A percentile compares a stretch with the other conserved stretches of the same genome.
Evolutionary conservation across 2,329 filamentous ascomycete species (phyloP).

Genomic region (Chrysoporthe puriensis): DNA sequence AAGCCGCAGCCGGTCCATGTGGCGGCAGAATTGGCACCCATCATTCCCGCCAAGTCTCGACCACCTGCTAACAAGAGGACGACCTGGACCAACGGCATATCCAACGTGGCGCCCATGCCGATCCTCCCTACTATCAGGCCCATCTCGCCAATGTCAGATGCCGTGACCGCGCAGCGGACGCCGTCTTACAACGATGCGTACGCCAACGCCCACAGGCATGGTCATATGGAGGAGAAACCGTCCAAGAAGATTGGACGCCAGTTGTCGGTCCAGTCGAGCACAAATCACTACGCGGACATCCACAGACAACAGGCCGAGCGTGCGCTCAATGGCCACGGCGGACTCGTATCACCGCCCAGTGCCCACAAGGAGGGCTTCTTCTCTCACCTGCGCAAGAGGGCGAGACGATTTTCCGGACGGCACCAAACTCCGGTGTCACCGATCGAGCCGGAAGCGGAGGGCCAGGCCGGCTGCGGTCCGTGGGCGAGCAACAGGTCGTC

Average conservation of each 20-base stretch:
- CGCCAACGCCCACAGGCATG: constrained; percentile 43
- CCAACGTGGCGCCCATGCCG: constrained; percentile 86
- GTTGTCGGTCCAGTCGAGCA: constrained; percentile 87
- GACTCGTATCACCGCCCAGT: constrained; percentile 74
- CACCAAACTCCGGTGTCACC: constrained; percentile 82
- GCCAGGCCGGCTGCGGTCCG: constrained; percentile 87
- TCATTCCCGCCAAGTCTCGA: constrained; percentile 42
- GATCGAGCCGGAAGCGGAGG: constrained; percentile 83
- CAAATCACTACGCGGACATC: constrained; percentile 88
- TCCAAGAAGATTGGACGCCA: constrained; percentile 94
- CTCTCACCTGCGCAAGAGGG: constrained; percentile 92
- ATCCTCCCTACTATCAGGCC: constrained; percentile 94
- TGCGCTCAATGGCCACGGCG: constrained; percentile 80
- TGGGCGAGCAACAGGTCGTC: constrained; percentile 88
- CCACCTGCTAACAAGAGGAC: constrained; percentile 76
- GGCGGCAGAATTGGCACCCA: constrained; percentile 46
- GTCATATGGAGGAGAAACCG: constrained; percentile 63
- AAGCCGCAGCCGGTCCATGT: constrained; percentile 50
- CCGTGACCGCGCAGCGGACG: constrained; percentile 80
- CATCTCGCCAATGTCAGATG: constrained; percentile 93
- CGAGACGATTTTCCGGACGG: constrained; percentile 87
- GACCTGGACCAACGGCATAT: constrained; percentile 87
- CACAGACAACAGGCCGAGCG: constrained; percentile 91
- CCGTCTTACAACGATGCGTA: constrained; percentile 57
- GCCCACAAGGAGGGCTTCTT: constrained; percentile 96